Base-by-base conservation (phyloP, 495 filamentous ascomycete genomes). In the Usnea hakonensis region DNA sequence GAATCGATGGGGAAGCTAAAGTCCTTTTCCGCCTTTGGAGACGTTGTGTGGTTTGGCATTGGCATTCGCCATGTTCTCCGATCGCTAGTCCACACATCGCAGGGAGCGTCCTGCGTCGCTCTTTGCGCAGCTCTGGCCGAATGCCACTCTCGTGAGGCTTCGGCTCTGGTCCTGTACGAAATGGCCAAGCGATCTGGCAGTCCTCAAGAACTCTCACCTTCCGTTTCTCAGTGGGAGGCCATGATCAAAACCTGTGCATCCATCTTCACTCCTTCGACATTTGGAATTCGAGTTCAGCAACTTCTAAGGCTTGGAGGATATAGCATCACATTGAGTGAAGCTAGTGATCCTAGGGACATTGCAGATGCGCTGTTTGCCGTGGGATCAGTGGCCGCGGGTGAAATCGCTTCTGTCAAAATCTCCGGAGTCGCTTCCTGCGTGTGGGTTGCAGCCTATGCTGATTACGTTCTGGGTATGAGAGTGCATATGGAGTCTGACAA, bases 371-470 rank as follows among this genome's bases (percentile, higher is more conserved):
- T 61, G 7, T 33, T 33, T 23, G 44, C 28, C 13, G 10, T 61
- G 16, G 59, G 59, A 21, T 28, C 26, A 17, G 59, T 61, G 0
- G 50, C 46, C 16, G 5, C 0, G 17, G 37, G 48, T 32, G 26
- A 17, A 13, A 19, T 30, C 11, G 14, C 19, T 8, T 28, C 28
- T 13, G 58, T 61, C 9, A 16, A n/a, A 5, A 26, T 61, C n/a
- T 6, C 13, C 1, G 59, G 59, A 13, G 59, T 54, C 11, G 7
- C 48, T 32, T n/a, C 23, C 7, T 61, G 59, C 59, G 35, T 54
- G 1, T 61, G 59, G 59, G n/a, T 61, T 26, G 59, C 59, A 17
- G 59, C 44, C 9, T 61, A 30, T n/a, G 59, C 59, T 16, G 59
- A 61, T 32, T 56, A 57, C 32, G 32, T 61, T 32, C 48, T 61